Base-by-base conservation (phyloP, 2,329 filamentous ascomycete species). In the Sporothrix protearum region DNA sequence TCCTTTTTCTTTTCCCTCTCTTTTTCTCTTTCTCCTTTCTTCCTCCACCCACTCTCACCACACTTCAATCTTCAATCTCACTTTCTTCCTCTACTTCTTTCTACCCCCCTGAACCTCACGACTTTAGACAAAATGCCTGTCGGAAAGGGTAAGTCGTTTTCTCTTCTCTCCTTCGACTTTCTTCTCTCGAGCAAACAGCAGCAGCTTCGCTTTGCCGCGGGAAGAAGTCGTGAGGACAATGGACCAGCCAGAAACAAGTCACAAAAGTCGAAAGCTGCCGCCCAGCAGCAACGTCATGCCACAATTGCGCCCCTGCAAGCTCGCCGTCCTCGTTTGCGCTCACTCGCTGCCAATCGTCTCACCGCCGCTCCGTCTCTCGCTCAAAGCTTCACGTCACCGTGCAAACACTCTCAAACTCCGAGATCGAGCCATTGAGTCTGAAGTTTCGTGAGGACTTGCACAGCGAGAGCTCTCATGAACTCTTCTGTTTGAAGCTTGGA, bases 111-210 rank as follows among this genome's bases (percentile, higher is more conserved):
- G n/a, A 22, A 45, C n/a, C n/a, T n/a, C 39, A 49, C 71, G 49
- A 64, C 78, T 75, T 45, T 67, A 55, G 22, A 47, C 79, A 84
- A 81, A 79, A 84, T 84, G 80, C 77, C 76, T 79, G 81, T 80
- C 78, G 78, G 80, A 78, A 78, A 80, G 74, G 83, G 83, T 85
- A 83, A n/a, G 64, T 67, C 36, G 22, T 30, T 66, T 28, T 47
- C 19, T 42, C 49, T 30, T 30, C 33, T 61, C 28, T 36, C 19
- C 16, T 12, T 68, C 64, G 39, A 28, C 4, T 9, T 25, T 51
- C 45, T 55, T 55, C 49, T 16, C 33, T 25, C 22, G 9, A 4
- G 45, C 39, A 42, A 42, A 14, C 36, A 36, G 36, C 36, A 36
- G 12, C 39, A 55, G 47, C 47, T 55, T 36, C 66, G 47, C 36